These are phyloP conservation scores for Lactuca sativa DNA, from an alignment of 129 eudicot genomes.

Conservation along the genomic window DNA sequence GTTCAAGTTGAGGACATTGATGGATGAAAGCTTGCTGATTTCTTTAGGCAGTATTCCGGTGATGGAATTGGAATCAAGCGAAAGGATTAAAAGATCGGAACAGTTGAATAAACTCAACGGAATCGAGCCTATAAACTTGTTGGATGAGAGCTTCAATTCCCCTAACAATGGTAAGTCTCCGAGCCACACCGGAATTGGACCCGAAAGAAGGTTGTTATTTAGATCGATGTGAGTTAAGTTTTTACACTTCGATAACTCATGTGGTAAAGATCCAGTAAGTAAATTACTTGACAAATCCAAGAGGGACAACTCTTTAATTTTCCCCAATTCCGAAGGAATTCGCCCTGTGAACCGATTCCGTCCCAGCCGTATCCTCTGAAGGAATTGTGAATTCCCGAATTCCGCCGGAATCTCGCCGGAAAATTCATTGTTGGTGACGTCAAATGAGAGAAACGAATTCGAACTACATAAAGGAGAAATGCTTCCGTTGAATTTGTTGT, in stretches of 20 bases:
- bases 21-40: conserved; percentile 74
- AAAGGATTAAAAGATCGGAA: conserved; percentile 68
- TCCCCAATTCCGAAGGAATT: conserved; percentile 68
- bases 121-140: conserved; percentile 60
- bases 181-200: conserved; percentile 69
- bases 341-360: conserved; percentile 56
- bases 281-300: conserved; percentile 75
- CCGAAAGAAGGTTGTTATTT: conserved; percentile 67
- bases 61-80: conserved; percentile 59
- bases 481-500: conserved; percentile 76
- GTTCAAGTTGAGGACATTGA: conserved; percentile 75
- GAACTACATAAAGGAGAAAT: conserved; percentile 77
- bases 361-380: conserved; percentile 76
- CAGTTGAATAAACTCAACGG: conserved; percentile 72
- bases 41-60: conserved; percentile 74
- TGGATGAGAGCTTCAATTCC: conserved; percentile 77
- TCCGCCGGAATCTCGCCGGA: conserved; percentile 62
- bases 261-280: conserved; percentile 68
- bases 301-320: conserved; percentile 51
- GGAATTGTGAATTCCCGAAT: conserved; percentile 59
- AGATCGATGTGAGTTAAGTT: conserved; percentile 75
- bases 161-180: conserved; percentile 76
- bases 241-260: conserved; percentile 63
- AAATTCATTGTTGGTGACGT: conserved; percentile 75
- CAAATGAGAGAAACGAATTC: conserved; percentile 66